Evolutionary conservation across 2,329 filamentous ascomycete species (phyloP).

Genomic region (Dryadomyces quercivorus): DNA sequence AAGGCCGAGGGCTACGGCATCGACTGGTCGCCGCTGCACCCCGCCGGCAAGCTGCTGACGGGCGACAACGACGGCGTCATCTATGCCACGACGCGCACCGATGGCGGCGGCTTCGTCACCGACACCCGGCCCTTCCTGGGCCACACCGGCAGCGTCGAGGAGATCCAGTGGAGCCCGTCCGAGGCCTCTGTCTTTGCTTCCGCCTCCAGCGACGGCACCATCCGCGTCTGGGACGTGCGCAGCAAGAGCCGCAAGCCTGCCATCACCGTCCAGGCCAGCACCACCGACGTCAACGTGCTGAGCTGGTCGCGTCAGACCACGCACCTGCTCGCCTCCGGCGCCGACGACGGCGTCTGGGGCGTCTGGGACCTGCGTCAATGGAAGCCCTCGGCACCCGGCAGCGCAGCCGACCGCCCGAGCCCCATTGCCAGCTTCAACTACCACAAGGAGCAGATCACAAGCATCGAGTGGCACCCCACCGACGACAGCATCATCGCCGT

Average conservation of each 20-base stretch:
- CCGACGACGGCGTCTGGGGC: conserved; percentile 85
- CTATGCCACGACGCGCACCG: conserved; percentile 74
- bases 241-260: conserved; percentile 84
- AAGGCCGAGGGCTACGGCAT: conserved; percentile 88
- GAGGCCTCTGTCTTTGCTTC: conserved; percentile 93
- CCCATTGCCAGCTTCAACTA: conserved; percentile 91
- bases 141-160: conserved; percentile 78
- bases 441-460: conserved; percentile 94
- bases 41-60: conserved; percentile 75
- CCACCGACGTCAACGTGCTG: conserved; percentile 88
- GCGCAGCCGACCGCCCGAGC: conserved; percentile 36
- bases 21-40: conserved; percentile 83
- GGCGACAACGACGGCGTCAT: conserved; percentile 87
- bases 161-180: conserved; percentile 91
- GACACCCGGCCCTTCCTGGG: conserved; percentile 75
- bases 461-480: conserved; percentile 92
- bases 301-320: conserved; percentile 85
- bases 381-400: conserved; percentile 50
- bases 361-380: conserved; percentile 96
- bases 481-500: conserved; percentile 94
- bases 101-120: conserved; percentile 80
- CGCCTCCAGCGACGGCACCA: conserved; percentile 82
- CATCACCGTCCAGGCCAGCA: conserved; percentile 72
- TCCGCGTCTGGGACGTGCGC: conserved; percentile 91
- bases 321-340: conserved; percentile 83